A percentile compares a stretch with the other conserved stretches of the same genome.
Conservation (phyloP, 1,284 basidiomycete species). For the Nidula niveotomentosa region DNA sequence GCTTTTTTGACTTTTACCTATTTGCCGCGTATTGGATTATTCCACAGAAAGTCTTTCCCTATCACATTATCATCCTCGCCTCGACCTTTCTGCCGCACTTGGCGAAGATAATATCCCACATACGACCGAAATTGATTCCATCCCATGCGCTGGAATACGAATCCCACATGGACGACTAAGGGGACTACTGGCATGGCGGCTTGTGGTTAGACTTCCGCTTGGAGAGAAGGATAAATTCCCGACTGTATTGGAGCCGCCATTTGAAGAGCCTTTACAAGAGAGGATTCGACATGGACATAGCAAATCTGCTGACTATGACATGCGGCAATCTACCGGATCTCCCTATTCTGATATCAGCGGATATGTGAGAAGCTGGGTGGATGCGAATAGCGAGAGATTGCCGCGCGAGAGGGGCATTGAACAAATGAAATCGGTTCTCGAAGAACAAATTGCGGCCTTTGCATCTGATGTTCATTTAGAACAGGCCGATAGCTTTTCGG, state of each 20-base stretch:
- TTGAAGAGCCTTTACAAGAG: background rate
- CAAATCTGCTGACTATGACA: too few species aligned
- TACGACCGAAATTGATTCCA: slow-evolving; percentile 29
- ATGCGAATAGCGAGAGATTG: background rate
- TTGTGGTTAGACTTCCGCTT: slow-evolving; percentile 26
- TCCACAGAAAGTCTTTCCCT: background rate
- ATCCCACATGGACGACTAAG: slow-evolving; percentile 29
- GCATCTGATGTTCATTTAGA: too few species aligned
- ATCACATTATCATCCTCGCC: background rate
- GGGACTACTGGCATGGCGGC: slow-evolving; percentile 36
- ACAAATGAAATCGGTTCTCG: too few species aligned
- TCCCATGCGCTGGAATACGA: slow-evolving; percentile 37
- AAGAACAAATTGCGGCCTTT: too few species aligned
- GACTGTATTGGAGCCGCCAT: too few species aligned
- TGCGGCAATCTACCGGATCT: too few species aligned
- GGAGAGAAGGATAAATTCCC: background rate
- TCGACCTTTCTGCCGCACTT: background rate
- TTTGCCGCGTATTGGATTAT: too few species aligned
- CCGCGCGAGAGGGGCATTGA: too few species aligned
- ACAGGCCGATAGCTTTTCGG: too few species aligned
- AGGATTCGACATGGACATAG: too few species aligned
- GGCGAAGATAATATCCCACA: slow-evolving; percentile 16
- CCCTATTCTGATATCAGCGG: background rate
- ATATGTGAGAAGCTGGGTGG: slow-evolving; percentile 1
- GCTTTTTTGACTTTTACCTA: too few species aligned